Percentiles rank a stretch among this genome's conserved stretches.
Evolutionary conservation across 2,329 filamentous ascomycete genomes (phyloP).

Genomic region (Colletotrichum sp.): DNA sequence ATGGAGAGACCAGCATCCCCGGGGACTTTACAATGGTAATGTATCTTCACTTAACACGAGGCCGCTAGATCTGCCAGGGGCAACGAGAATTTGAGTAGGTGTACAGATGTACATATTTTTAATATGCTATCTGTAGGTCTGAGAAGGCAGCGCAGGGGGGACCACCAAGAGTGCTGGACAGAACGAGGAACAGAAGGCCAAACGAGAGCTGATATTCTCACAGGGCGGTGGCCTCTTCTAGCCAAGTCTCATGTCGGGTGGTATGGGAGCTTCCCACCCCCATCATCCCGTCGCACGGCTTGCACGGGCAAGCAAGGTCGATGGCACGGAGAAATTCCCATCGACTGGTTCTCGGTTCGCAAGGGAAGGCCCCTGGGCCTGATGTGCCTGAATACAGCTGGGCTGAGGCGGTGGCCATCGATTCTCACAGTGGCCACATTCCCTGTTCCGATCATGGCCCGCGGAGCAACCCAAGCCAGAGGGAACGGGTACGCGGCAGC

Average conservation of each 20-base stretch:
- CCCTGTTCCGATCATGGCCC: not conserved
- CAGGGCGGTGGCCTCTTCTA: not conserved
- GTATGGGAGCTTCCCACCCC: not conserved
- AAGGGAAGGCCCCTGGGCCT: not conserved
- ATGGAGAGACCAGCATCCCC: not conserved
- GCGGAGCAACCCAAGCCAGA: not conserved
- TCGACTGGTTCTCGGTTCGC: not conserved
- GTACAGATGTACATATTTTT: not conserved
- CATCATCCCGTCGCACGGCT: not conserved
- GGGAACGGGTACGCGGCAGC: conserved; percentile 14
- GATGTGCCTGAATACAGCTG: not conserved
- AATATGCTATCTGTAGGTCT: not conserved
- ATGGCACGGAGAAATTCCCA: not conserved
- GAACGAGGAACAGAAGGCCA: not conserved
- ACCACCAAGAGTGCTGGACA: not conserved
- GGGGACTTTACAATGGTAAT: not conserved
- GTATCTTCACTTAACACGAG: conserved; percentile 5
- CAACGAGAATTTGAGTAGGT: not conserved
- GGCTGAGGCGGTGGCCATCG: not conserved
- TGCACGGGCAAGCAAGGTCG: not conserved
- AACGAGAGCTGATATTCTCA: not conserved
- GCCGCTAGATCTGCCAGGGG: conserved; percentile 12
- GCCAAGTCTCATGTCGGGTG: not conserved
- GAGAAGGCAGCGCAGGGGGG: not conserved
- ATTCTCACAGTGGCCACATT: conserved; percentile 12